Conservation (phyloP, 306 rosid genomes). For the Rosa multiflora region DNA sequence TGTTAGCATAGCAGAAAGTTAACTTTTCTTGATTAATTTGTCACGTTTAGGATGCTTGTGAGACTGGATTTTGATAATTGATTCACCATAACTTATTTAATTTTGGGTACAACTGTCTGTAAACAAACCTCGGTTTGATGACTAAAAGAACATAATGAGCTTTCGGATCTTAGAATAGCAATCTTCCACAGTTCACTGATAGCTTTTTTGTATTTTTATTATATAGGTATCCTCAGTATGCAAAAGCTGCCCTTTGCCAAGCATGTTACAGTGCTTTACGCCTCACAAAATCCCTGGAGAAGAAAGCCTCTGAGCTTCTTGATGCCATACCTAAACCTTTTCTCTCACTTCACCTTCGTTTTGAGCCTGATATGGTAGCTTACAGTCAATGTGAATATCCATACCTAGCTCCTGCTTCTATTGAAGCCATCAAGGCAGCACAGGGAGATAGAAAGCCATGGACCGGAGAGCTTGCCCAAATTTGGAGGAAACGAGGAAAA, state of each 20-base stretch:
- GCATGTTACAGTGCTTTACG: slow-evolving; percentile 86
- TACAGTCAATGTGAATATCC: slow-evolving; percentile 84
- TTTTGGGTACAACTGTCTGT: not conserved
- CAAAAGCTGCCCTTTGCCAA: slow-evolving; percentile 90
- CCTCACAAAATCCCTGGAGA: slow-evolving; percentile 67
- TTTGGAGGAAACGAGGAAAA: slow-evolving; percentile 87
- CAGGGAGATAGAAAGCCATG: slow-evolving; percentile 80
- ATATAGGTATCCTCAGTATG: slow-evolving; percentile 73
- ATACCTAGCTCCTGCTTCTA: slow-evolving; percentile 58
- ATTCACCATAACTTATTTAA: not conserved
- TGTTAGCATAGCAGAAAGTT: not conserved
- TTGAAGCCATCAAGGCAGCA: slow-evolving; percentile 67
- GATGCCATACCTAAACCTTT: slow-evolving; percentile 89
- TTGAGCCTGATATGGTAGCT: slow-evolving; percentile 96
- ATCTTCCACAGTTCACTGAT: not conserved
- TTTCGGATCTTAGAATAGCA: not conserved
- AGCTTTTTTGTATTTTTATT: slow-evolving; percentile 2
- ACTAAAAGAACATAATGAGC: not conserved
- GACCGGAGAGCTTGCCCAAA: slow-evolving; percentile 70
- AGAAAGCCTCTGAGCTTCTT: slow-evolving; percentile 77
- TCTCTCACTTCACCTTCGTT: slow-evolving; percentile 88
- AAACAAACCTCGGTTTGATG: not conserved
- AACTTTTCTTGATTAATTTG: not conserved
- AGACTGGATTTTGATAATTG: not conserved
- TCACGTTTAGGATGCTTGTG: not conserved